phyloP scores from a whole-genome alignment of 108 stramenopile species.

The Chaetoceros tenuissimus region DNA sequence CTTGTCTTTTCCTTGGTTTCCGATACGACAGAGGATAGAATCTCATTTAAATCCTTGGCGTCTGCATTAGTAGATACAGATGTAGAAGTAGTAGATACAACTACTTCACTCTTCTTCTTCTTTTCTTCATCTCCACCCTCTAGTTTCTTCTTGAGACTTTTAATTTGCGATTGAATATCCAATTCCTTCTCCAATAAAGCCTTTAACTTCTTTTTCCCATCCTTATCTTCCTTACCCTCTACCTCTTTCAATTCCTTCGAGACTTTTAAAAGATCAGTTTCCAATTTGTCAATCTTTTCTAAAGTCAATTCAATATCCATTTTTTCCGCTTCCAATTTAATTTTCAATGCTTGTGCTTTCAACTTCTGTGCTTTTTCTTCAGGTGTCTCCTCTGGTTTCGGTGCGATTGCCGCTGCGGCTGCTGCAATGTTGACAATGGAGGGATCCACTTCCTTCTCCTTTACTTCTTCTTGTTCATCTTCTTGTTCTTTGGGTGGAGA shows the following conservation, averaged over 20 bases:
- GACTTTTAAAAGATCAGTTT: slow-evolving; percentile 24
- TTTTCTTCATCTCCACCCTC: neutral
- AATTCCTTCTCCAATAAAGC: slow-evolving; percentile 11
- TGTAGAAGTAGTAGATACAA: neutral
- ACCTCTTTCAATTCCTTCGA: slow-evolving; percentile 10
- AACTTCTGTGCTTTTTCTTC: slow-evolving; percentile 25
- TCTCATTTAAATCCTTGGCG: neutral
- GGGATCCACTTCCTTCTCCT: neutral
- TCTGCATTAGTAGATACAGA: neutral
- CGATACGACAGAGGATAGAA: neutral
- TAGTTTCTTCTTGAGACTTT: slow-evolving; percentile 30
- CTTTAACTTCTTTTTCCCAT: slow-evolving; percentile 14
- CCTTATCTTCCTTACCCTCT: slow-evolving; percentile 9
- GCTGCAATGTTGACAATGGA: neutral
- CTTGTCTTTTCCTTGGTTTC: neutral
- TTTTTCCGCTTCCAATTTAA: slow-evolving; percentile 66
- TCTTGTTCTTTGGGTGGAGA: neutral
- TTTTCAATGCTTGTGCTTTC: slow-evolving; percentile 43
- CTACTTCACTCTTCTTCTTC: neutral
- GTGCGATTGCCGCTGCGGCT: neutral
- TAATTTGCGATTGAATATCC: slow-evolving; percentile 37
- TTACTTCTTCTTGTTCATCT: neutral
- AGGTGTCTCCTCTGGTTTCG: neutral
- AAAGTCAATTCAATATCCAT: slow-evolving; percentile 54
- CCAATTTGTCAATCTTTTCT: slow-evolving; percentile 54